A percentile compares a stretch with the other conserved stretches of the same genome.
phyloP scores from a whole-genome alignment of 2,329 filamentous ascomycete genomes.

The Beauveria sp. region DNA sequence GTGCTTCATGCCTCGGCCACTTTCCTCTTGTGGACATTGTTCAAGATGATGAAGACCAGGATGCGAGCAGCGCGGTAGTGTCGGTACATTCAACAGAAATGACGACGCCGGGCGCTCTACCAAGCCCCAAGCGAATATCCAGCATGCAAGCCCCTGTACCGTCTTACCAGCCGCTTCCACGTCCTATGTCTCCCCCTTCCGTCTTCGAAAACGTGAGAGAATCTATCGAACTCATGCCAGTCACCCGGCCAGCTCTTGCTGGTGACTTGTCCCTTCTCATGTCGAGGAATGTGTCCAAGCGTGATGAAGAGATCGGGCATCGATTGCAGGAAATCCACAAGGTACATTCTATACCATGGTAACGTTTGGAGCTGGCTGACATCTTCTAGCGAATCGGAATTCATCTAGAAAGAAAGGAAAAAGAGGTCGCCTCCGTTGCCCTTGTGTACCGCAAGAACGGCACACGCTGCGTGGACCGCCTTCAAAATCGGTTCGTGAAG shows the following conservation, averaged over 20 bases:
- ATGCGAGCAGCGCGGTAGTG: background rate
- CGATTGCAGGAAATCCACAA: background rate
- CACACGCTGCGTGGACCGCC: background rate
- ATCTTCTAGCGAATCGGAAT: background rate
- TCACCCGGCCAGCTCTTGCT: background rate
- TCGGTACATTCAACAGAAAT: background rate
- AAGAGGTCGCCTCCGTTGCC: background rate
- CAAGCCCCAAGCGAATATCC: background rate
- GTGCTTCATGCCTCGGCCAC: too few relatives aligned
- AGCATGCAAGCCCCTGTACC: background rate
- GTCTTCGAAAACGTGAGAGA: background rate
- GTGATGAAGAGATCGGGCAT: background rate
- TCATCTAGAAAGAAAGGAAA: background rate
- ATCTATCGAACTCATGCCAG: background rate
- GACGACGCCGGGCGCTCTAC: background rate
- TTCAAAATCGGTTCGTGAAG: background rate
- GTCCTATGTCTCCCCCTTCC: background rate
- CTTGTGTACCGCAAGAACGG: constrained; percentile 3
- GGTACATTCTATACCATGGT: background rate
- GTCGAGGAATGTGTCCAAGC: background rate
- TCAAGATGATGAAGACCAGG: background rate
- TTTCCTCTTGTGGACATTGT: background rate
- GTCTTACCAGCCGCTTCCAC: background rate
- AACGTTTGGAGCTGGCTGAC: background rate
- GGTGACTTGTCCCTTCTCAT: background rate